Conservation (phyloP, 768 basidiomycete species). For the Suillus plorans region DNA sequence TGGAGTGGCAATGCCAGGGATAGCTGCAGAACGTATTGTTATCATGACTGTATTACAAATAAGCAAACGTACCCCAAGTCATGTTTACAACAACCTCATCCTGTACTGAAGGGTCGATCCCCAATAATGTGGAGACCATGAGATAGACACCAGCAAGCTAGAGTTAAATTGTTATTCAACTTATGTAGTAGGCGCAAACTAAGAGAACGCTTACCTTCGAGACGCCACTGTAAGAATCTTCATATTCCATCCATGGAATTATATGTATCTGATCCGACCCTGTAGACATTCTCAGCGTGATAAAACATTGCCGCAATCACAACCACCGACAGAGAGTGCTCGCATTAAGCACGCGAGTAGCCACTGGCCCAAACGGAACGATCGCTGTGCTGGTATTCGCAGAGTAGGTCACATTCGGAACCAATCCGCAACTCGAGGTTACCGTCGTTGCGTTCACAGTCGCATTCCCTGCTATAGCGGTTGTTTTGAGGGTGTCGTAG, state of each 20-base stretch:
- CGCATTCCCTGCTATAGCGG: slow-evolving; percentile 5
- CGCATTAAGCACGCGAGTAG: neutral
- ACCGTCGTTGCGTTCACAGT: slow-evolving; percentile 16
- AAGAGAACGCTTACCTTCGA: neutral
- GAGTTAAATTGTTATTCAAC: neutral
- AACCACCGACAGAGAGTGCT: neutral
- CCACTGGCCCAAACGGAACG: neutral
- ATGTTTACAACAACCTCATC: neutral
- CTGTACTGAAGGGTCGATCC: neutral
- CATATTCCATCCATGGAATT: neutral
- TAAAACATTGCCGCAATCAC: neutral
- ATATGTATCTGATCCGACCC: neutral
- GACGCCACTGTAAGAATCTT: neutral
- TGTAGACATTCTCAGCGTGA: neutral
- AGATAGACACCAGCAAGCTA: neutral
- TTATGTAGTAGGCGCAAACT: neutral
- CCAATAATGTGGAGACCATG: neutral
- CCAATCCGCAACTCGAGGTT: slow-evolving; percentile 9
- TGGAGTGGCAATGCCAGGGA: neutral
- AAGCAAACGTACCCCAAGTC: neutral
- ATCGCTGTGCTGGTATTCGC: neutral
- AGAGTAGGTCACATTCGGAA: neutral
- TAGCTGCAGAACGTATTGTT: neutral
- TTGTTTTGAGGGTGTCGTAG: slow-evolving; percentile 12
- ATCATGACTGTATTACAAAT: neutral